Conservation (phyloP, 2,329 filamentous ascomycete genomes). For the Aspergillus eucalypticola region DNA sequence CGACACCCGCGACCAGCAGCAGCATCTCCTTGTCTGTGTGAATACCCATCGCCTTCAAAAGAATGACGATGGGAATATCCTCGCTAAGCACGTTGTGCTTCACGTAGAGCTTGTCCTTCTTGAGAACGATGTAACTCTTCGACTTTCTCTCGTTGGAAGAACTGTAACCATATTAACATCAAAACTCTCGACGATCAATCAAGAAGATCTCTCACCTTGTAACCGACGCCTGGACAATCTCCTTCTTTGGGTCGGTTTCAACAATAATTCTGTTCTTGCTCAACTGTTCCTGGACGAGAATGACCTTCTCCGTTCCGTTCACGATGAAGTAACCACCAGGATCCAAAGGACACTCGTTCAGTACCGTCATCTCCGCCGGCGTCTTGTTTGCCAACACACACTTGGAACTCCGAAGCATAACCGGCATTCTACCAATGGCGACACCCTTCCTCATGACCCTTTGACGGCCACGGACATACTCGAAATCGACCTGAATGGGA, state of each 20-base stretch:
- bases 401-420: slow-evolving; percentile 96
- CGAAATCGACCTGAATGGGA: slow-evolving; percentile 88
- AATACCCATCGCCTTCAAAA: slow-evolving; percentile 90
- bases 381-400: slow-evolving; percentile 82
- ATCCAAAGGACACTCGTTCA: slow-evolving; percentile 95
- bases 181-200: neutral
- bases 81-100: slow-evolving; percentile 93
- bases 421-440: slow-evolving; percentile 84
- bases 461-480: slow-evolving; percentile 80
- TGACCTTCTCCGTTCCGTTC: slow-evolving; percentile 97
- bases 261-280: slow-evolving; percentile 99
- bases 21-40: slow-evolving; percentile 95
- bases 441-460: slow-evolving; percentile 73
- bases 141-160: slow-evolving; percentile 97
- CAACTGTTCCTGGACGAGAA: slow-evolving; percentile 94
- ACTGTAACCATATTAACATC: slow-evolving; percentile 51
- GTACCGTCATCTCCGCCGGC: slow-evolving; percentile 82
- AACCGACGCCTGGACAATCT: slow-evolving; percentile 90
- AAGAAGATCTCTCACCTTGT: slow-evolving; percentile 55
- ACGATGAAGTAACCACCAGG: slow-evolving; percentile 98
- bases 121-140: slow-evolving; percentile 92
- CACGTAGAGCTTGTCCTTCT: slow-evolving; percentile 87
- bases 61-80: slow-evolving; percentile 90
- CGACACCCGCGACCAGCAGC: slow-evolving; percentile 82
- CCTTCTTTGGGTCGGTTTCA: slow-evolving; percentile 88